Percentiles rank a stretch among this genome's conserved stretches.
phyloP scores from a whole-genome alignment of 1,284 basidiomycete genomes.

The Sanghuangporus sanghuang region DNA sequence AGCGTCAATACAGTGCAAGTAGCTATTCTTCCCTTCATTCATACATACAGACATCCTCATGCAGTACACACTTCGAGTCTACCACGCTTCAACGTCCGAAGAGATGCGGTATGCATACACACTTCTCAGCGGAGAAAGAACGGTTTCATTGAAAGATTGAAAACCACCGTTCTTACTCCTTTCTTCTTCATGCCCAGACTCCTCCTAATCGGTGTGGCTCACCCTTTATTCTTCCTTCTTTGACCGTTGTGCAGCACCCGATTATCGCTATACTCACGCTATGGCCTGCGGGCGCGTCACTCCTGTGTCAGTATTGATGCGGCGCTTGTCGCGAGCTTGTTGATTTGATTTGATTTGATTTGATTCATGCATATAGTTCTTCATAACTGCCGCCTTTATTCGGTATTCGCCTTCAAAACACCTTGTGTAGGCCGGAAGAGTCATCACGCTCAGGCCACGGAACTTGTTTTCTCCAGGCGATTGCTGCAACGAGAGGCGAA shows the following conservation, averaged over 20 bases:
- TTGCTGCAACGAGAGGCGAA: no score
- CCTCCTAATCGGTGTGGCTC: background rate
- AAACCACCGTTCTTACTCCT: background rate
- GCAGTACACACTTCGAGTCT: background rate
- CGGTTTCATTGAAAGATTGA: background rate
- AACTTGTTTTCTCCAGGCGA: background rate
- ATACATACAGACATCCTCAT: background rate
- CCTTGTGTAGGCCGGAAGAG: background rate
- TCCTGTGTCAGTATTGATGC: background rate
- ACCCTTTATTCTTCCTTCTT: background rate
- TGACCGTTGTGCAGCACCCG: background rate
- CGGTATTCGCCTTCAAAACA: background rate
- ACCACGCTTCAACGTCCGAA: background rate
- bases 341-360: background rate
- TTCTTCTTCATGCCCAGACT: background rate
- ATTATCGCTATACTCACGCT: background rate
- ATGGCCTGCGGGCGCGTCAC: background rate
- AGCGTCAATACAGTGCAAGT: background rate
- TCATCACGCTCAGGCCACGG: background rate
- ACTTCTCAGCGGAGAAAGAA: background rate
- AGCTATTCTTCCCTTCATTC: background rate
- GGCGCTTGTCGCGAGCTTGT: background rate
- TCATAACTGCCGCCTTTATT: background rate
- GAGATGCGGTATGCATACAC: background rate
- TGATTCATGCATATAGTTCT: background rate